These are phyloP conservation scores for Fraxinus quadrangulata DNA, from an alignment of 257 asterid species.

Conservation along the genomic window DNA sequence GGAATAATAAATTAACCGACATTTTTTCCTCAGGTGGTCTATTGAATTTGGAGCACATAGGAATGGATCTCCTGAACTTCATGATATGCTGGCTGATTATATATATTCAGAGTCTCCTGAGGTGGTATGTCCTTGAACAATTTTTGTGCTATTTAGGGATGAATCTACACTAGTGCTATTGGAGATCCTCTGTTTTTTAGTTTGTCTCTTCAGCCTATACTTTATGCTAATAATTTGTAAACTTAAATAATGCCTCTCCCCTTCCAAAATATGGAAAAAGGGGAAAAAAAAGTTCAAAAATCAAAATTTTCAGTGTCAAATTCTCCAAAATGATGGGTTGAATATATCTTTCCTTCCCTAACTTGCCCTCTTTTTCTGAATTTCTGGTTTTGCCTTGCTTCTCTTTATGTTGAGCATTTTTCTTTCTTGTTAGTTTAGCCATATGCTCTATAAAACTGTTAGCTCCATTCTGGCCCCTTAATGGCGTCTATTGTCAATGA, in stretches of 20 bases:
- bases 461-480: conserved; percentile 6
- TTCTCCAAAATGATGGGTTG: neutral
- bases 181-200: conserved; percentile 6
- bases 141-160: conserved; percentile 20
- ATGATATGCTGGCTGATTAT: conserved; percentile 94
- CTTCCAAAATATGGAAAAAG: neutral
- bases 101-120: conserved; percentile 89
- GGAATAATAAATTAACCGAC: conserved; percentile 16
- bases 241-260: neutral
- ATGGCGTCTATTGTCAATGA: neutral
- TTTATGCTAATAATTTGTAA: conserved; percentile 8
- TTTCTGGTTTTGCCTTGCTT: conserved; percentile 9
- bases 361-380: conserved; percentile 3
- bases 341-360: too few species aligned
- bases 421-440: neutral
- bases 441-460: neutral
- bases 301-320: neutral
- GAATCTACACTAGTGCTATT: neutral
- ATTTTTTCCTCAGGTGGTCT: conserved; percentile 74
- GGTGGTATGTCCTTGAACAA: conserved; percentile 50
- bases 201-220: neutral
- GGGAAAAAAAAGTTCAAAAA: neutral
- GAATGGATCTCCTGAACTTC: conserved; percentile 87
- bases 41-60: conserved; percentile 72
- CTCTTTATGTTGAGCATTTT: conserved; percentile 6